phyloP scores from a whole-genome alignment of 306 rosid genomes.

The Betula pendula region DNA sequence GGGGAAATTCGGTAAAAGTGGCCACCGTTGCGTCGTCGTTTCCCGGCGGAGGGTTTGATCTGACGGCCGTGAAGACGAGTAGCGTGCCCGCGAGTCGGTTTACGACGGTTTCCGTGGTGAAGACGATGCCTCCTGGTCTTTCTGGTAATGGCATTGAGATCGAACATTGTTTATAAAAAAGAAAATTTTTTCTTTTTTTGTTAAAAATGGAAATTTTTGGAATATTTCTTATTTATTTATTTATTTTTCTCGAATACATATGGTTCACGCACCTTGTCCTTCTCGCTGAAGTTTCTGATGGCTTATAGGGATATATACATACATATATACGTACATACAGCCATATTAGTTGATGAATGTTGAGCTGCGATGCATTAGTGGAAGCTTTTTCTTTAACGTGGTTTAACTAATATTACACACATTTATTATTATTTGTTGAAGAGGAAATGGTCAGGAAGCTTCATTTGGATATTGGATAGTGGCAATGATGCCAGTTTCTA shows the following conservation, averaged over 20 bases:
- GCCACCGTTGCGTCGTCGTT: constrained; percentile 38
- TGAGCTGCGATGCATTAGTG: no score
- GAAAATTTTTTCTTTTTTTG: background rate
- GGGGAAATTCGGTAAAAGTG: constrained; percentile 38
- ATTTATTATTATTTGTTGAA: background rate
- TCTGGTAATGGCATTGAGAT: constrained; percentile 32
- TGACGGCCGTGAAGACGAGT: constrained; percentile 52
- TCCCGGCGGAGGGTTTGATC: constrained; percentile 59
- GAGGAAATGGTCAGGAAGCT: background rate
- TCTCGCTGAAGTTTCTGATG: no score
- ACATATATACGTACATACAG: no score
- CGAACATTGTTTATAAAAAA: background rate
- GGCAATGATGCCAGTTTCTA: background rate
- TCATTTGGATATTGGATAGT: background rate
- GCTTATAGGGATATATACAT: no score
- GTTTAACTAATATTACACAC: background rate
- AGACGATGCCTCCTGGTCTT: constrained; percentile 35
- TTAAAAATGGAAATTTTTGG: background rate
- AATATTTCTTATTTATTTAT: background rate
- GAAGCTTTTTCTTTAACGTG: background rate
- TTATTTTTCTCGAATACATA: background rate
- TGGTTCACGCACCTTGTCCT: background rate
- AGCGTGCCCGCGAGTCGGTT: constrained; percentile 56
- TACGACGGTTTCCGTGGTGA: constrained; percentile 58
- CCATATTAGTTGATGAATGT: no score